Evolutionary conservation across 2,329 filamentous ascomycete genomes (phyloP).

Genomic region (Coleophoma cylindrospora): DNA sequence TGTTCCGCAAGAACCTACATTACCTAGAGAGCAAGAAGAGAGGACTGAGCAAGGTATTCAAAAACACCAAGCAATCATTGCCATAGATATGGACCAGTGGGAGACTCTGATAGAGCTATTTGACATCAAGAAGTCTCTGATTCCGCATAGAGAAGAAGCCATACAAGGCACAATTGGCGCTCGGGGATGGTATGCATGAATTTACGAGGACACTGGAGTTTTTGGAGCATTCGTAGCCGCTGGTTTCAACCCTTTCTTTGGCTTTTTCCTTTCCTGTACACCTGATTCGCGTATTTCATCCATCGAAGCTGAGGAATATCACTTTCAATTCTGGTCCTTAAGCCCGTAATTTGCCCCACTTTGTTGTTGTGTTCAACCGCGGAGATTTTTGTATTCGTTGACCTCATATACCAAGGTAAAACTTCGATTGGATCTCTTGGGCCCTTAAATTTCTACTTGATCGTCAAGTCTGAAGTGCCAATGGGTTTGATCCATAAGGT

Average conservation of each 20-base stretch:
- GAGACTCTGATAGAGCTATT: slow-evolving; percentile 70
- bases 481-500: too few relatives aligned
- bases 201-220: background rate
- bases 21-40: slow-evolving; percentile 7
- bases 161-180: slow-evolving; percentile 16
- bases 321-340: too few relatives aligned
- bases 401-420: too few relatives aligned
- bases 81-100: slow-evolving; percentile 84
- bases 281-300: background rate
- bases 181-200: slow-evolving; percentile 26
- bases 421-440: too few relatives aligned
- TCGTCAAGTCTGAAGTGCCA: too few relatives aligned
- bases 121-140: slow-evolving; percentile 73
- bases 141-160: slow-evolving; percentile 68
- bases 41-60: slow-evolving; percentile 46
- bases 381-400: too few relatives aligned
- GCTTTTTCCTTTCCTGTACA: background rate
- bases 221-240: background rate
- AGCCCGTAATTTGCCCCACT: too few relatives aligned
- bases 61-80: slow-evolving; percentile 82
- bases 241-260: background rate
- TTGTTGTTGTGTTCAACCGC: too few relatives aligned
- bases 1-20: slow-evolving; percentile 36
- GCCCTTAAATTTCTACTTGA: too few relatives aligned
- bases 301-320: too few relatives aligned